Base-by-base conservation (phyloP, 306 rosid genomes). In the Pachyrhizus erosus region DNA sequence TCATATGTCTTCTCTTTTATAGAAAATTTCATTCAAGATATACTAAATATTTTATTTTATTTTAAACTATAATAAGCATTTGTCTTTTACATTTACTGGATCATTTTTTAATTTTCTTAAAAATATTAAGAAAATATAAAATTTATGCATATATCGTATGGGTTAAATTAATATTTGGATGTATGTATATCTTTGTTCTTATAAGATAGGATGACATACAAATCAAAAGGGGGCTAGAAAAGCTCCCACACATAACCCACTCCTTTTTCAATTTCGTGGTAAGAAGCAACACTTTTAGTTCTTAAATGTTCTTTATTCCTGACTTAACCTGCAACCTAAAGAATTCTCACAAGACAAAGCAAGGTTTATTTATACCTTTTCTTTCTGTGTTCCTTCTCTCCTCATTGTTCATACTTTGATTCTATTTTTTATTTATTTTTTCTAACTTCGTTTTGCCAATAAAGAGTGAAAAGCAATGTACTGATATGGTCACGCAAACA, bases 281-380 rank as follows among this genome's bases (percentile, higher is more conserved):
- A 15, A 15, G 0, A 49, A 49, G 17, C 55, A 64, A 9, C 68
- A 26, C 43, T 57, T 45, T 4, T 52, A 80, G n/a, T 9, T 61
- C 33, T 66, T 60, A 29, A 10, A 29, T 51, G 9, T 17, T 39
- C 84, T 72, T 83, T 83, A 86, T 88, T 83, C 89, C 80, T 83
- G 78, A 40, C 80, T 80, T 80, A 20, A 54, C 42, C 24, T 17
- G 60, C 61, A 60, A 78, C 80, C 83, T 43, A 67, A 21, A 68
- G 62, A 73, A 42, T 54, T 70, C 73, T 81, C 88, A 62, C 91
- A 55, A 34, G 77, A 76, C 83, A 54, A 78, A 84, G 88, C 73
- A 78, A 85, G 87, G 81, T 74, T 77, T 77, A 37, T 74, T 77
- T 77, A 37, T 43, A 21, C 55, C 43, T 58, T 80, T 77, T 23